phyloP scores from a whole-genome alignment of 305 asterid genomes.

The Petunia hybrid region DNA sequence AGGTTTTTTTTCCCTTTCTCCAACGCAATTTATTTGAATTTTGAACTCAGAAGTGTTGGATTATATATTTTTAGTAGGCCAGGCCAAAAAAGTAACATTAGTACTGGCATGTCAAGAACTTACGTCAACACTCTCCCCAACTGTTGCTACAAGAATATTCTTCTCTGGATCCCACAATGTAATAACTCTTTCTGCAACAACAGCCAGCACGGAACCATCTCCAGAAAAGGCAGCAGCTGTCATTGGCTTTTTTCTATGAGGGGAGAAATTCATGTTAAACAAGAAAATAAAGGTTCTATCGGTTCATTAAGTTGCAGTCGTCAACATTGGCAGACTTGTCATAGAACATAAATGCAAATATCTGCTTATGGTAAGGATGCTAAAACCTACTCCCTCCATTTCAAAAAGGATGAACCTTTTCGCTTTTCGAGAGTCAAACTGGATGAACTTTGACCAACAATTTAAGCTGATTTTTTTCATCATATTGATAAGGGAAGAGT shows the following conservation, averaged over 20 bases:
- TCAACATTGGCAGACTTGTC: background rate
- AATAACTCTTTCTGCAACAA: constrained; percentile 84
- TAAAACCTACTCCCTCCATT: background rate
- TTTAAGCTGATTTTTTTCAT: too few relatives aligned
- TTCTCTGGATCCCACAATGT: constrained; percentile 95
- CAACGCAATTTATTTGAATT: background rate
- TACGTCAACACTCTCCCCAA: constrained; percentile 87
- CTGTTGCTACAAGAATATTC: constrained; percentile 77
- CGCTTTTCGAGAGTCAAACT: too few relatives aligned
- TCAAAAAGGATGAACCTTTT: background rate
- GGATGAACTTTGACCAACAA: too few relatives aligned
- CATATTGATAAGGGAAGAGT: too few relatives aligned
- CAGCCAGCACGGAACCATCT: constrained; percentile 94
- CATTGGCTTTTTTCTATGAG: constrained; percentile 79
- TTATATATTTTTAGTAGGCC: background rate
- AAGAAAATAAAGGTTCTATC: background rate
- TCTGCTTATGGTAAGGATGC: too few relatives aligned
- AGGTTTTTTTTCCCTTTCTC: background rate
- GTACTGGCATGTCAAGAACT: constrained; percentile 32
- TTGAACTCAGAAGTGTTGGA: background rate
- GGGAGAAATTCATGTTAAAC: constrained; percentile 3
- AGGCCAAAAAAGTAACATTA: constrained; percentile 12
- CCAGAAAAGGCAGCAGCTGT: constrained; percentile 80
- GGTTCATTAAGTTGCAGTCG: background rate
- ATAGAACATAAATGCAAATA: background rate